Conservation (phyloP, 768 basidiomycete species). For the Naganishia friedmannii region DNA sequence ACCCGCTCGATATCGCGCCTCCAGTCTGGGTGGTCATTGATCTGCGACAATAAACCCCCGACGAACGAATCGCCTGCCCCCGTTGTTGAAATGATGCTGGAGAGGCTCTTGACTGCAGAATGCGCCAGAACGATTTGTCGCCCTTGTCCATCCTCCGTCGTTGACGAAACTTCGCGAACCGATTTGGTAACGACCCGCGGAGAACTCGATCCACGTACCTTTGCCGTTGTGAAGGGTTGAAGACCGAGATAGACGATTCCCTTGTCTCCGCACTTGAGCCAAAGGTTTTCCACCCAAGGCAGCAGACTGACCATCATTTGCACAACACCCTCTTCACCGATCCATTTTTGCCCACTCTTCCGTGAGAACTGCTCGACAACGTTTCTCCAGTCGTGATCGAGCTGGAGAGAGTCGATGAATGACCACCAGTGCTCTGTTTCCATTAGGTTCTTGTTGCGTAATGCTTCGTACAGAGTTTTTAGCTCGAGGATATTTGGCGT, state of each 20-base stretch:
- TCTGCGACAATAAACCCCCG: conserved; percentile 70
- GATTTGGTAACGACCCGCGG: conserved; percentile 57
- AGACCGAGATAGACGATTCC: conserved; percentile 47
- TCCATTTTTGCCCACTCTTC: conserved; percentile 51
- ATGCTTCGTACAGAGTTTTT: conserved; percentile 49
- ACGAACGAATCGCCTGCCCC: conserved; percentile 91
- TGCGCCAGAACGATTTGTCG: conserved; percentile 63
- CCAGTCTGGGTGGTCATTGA: conserved; percentile 44
- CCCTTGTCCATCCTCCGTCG: background rate
- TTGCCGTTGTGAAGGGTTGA: conserved; percentile 4
- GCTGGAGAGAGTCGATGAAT: conserved; percentile 62
- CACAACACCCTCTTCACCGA: conserved; percentile 67
- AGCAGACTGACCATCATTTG: conserved; percentile 79
- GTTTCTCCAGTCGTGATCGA: conserved; percentile 62
- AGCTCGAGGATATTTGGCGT: conserved; percentile 87
- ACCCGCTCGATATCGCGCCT: background rate
- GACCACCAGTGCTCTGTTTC: conserved; percentile 65
- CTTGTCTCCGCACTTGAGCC: conserved; percentile 76
- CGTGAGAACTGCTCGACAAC: conserved; percentile 62
- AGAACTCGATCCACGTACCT: conserved; percentile 53
- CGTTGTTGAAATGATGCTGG: conserved; percentile 66
- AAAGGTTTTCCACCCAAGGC: conserved; percentile 76
- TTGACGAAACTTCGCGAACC: conserved; percentile 52
- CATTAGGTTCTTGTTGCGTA: conserved; percentile 54
- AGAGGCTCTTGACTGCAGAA: conserved; percentile 62